Evolutionary conservation across 305 asterid genomes (phyloP).

Genomic region (Rubia tinctorum): DNA sequence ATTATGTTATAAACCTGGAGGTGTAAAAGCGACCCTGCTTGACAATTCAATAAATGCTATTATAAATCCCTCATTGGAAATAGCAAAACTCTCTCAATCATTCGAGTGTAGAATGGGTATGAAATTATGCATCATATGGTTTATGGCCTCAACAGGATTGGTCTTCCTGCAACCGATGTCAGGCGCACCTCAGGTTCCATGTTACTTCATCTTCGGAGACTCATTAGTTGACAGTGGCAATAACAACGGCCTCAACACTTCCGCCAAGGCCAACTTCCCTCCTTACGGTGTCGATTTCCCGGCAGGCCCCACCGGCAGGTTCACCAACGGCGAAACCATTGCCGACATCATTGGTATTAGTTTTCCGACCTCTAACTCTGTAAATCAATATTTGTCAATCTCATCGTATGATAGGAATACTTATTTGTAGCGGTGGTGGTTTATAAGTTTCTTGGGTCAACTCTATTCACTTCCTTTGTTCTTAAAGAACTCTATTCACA

Average conservation of each 20-base stretch:
- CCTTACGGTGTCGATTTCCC: slow-evolving; percentile 16
- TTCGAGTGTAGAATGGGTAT: neutral
- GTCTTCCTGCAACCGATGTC: neutral
- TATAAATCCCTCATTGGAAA: neutral
- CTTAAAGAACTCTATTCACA: too few relatives aligned
- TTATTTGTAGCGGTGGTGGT: too few relatives aligned
- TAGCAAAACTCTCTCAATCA: neutral
- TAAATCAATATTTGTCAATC: too few relatives aligned
- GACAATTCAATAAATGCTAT: neutral
- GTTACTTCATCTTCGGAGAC: slow-evolving; percentile 19
- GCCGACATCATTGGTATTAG: slow-evolving; percentile 1
- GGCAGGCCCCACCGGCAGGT: slow-evolving; percentile 11
- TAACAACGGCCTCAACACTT: slow-evolving; percentile 7
- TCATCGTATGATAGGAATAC: too few relatives aligned
- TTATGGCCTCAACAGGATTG: neutral
- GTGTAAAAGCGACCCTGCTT: neutral
- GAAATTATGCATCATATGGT: neutral
- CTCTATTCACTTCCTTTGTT: too few relatives aligned
- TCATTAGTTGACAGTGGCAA: slow-evolving; percentile 16
- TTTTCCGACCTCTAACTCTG: neutral
- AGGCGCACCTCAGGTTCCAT: slow-evolving; percentile 11
- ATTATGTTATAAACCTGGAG: neutral
- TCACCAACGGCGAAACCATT: slow-evolving; percentile 3
- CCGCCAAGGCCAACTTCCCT: slow-evolving; percentile 3
- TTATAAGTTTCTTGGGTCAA: too few relatives aligned